Percentiles rank a stretch among this genome's conserved stretches.
phyloP scores from a whole-genome alignment of 495 filamentous ascomycete genomes.

The Filosporella fistucella region DNA sequence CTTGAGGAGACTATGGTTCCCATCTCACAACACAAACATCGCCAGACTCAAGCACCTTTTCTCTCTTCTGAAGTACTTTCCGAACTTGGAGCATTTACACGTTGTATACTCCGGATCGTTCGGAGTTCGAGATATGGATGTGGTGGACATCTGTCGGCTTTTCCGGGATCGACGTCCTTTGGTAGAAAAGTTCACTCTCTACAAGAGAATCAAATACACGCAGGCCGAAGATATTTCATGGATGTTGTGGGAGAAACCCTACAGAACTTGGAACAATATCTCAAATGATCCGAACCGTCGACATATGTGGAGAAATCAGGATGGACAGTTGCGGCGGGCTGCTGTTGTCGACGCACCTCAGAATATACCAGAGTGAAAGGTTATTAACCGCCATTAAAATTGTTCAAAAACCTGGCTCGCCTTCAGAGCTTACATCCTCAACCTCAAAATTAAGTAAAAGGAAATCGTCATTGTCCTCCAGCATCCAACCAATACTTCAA shows the following conservation, averaged over 20 bases:
- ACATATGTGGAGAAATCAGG: slow-evolving; percentile 6
- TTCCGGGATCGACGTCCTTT: slow-evolving; percentile 7
- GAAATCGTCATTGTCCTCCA: no score
- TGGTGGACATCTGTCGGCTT: slow-evolving; percentile 8
- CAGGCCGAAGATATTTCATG: slow-evolving; percentile 18
- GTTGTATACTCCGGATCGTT: slow-evolving; percentile 3
- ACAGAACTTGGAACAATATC: slow-evolving; percentile 2
- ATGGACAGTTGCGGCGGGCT: slow-evolving; percentile 1
- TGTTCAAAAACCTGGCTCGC: no score
- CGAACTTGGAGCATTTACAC: slow-evolving; percentile 10
- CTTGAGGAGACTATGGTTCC: slow-evolving; percentile 8
- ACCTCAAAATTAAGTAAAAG: no score
- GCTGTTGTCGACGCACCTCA: slow-evolving; percentile 2
- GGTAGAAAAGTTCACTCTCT: slow-evolving; percentile 4
- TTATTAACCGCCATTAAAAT: no score
- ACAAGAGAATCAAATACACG: slow-evolving; percentile 9
- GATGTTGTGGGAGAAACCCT: slow-evolving; percentile 12
- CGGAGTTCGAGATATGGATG: slow-evolving; percentile 10
- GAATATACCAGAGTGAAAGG: slow-evolving; percentile 1
- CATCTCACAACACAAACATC: slow-evolving; percentile 8
- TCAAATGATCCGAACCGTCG: neutral
- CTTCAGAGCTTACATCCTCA: no score
- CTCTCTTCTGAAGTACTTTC: slow-evolving; percentile 13
- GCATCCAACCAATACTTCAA: no score
- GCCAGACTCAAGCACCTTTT: slow-evolving; percentile 9